Percentiles rank a stretch among this genome's conserved stretches.
These are phyloP conservation scores for Closterium sp. DNA, from an alignment of 139 green algal species.

Conservation along the genomic window DNA sequence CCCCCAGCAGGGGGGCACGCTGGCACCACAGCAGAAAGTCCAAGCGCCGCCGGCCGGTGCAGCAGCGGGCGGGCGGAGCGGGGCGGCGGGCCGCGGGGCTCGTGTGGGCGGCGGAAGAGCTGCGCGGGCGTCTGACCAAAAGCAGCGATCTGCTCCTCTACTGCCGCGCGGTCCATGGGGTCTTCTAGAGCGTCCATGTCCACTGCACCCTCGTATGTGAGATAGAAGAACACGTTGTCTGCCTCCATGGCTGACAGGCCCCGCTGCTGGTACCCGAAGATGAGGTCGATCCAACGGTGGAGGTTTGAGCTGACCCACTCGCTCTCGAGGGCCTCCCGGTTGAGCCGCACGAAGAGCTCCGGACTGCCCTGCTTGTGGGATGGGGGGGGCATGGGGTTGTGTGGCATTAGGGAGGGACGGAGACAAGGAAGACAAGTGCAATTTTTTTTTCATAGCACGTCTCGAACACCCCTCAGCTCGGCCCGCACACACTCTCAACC, in stretches of 20 bases:
- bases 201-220: constrained; percentile 58
- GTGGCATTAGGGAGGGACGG: not conserved
- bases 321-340: constrained; percentile 57
- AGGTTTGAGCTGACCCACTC: constrained; percentile 60
- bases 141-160: constrained; percentile 42
- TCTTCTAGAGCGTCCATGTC: constrained; percentile 51
- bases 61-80: constrained; percentile 16
- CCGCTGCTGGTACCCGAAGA: constrained; percentile 54
- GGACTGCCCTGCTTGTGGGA: not conserved
- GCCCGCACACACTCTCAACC: too few relatives aligned
- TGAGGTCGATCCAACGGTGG: constrained; percentile 62
- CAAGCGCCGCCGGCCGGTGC: constrained; percentile 6
- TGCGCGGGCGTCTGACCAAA: constrained; percentile 57
- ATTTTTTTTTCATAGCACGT: too few relatives aligned
- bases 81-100: not conserved
- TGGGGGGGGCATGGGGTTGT: not conserved
- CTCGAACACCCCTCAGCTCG: too few relatives aligned
- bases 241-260: constrained; percentile 30
- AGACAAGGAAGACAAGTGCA: not conserved
- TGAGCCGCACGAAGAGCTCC: not conserved
- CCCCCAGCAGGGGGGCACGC: not conserved
- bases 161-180: constrained; percentile 11
- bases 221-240: constrained; percentile 62
- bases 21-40: not conserved
- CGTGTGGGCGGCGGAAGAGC: constrained; percentile 43